These are phyloP conservation scores for Penicillium goetzii DNA, from an alignment of 495 filamentous ascomycete species.

Conservation along the genomic window DNA sequence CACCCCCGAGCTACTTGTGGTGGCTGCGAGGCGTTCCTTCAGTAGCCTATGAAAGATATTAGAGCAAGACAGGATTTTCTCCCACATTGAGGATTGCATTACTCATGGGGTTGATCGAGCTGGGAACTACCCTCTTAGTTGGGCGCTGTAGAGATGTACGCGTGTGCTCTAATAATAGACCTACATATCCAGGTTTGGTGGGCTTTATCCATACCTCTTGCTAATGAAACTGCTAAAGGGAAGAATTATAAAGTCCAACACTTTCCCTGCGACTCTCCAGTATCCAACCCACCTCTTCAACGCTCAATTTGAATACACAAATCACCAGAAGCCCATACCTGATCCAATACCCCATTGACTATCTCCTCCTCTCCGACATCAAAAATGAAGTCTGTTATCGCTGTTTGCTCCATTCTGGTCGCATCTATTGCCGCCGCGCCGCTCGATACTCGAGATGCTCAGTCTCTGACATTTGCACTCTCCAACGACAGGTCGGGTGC, in stretches of 20 bases:
- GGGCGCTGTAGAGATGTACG: background rate
- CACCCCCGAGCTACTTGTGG: background rate
- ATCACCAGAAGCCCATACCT: background rate
- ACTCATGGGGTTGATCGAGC: background rate
- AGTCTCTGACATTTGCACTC: slow-evolving; percentile 25
- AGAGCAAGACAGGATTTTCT: background rate
- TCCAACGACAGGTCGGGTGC: slow-evolving; percentile 34
- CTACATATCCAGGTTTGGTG: background rate
- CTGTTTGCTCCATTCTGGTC: slow-evolving; percentile 23
- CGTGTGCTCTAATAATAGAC: slow-evolving; percentile 1
- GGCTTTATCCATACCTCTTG: background rate
- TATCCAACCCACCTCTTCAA: background rate
- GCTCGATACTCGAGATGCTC: slow-evolving; percentile 19
- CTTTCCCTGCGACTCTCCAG: background rate
- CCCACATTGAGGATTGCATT: background rate
- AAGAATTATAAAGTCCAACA: background rate
- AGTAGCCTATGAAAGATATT: background rate
- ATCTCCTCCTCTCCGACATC: background rate
- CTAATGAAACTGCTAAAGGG: too few species aligned
- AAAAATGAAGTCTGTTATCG: slow-evolving; percentile 32
- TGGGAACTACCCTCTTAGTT: background rate
- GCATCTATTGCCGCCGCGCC: slow-evolving; percentile 21
- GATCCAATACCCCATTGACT: background rate
- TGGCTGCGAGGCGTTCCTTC: background rate
- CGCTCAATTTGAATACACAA: background rate